phyloP scores from a whole-genome alignment of 352 stramenopile species.

The Globisporangium heterothallicum region DNA sequence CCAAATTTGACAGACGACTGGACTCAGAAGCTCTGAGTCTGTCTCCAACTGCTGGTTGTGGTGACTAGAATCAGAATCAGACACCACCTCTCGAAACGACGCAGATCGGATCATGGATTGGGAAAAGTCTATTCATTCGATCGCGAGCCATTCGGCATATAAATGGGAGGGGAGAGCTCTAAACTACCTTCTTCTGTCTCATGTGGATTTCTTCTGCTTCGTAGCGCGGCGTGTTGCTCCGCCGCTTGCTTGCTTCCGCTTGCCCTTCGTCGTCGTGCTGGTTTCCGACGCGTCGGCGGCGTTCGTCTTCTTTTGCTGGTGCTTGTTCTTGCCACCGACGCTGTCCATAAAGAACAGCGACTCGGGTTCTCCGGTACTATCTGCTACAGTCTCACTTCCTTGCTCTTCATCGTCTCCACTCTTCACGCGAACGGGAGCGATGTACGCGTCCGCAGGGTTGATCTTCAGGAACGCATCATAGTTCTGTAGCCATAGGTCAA shows the following conservation, averaged over 20 bases:
- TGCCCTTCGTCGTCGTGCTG: not conserved
- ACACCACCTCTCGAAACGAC: no score
- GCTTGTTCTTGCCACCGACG: constrained; percentile 36
- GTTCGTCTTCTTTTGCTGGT: constrained; percentile 22
- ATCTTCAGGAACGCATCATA: constrained; percentile 33
- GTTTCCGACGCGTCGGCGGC: not conserved
- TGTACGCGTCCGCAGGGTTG: constrained; percentile 18
- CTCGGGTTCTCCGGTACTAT: constrained; percentile 4
- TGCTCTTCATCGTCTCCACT: constrained; percentile 4
- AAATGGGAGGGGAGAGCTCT: not conserved
- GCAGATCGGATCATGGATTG: no score
- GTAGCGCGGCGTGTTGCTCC: not conserved
- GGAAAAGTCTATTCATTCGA: no score
- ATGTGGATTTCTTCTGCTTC: not conserved
- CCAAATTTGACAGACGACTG: not conserved
- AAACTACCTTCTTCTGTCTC: not conserved
- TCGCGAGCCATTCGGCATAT: not conserved
- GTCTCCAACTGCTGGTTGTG: not conserved
- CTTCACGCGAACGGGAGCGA: not conserved
- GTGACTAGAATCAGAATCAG: not conserved
- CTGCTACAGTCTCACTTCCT: constrained; percentile 4
- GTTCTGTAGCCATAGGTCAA: constrained; percentile 20
- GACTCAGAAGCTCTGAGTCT: not conserved
- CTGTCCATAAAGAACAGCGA: constrained; percentile 60
- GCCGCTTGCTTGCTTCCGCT: not conserved